A percentile compares a stretch with the other conserved stretches of the same genome.
phyloP scores from a whole-genome alignment of 805 yeast species.

The Torulaspora franciscae region DNA sequence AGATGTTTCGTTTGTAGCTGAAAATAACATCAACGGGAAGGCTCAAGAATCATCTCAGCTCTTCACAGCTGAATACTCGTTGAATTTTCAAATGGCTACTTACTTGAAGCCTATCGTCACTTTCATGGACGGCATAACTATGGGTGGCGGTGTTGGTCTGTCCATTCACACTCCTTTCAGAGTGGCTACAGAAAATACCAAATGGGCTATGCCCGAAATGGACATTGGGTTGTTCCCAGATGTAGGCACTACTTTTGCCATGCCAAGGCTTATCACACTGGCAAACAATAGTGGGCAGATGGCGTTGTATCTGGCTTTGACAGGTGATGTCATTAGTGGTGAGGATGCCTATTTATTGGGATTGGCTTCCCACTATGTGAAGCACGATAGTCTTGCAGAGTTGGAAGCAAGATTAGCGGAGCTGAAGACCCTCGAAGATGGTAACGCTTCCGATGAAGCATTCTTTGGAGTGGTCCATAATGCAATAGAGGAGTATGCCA shows the following conservation, averaged over 20 bases:
- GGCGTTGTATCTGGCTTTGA: slow-evolving; percentile 80
- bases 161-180: slow-evolving; percentile 89
- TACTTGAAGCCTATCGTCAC: slow-evolving; percentile 84
- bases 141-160: slow-evolving; percentile 98
- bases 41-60: slow-evolving; percentile 51
- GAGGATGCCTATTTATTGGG: slow-evolving; percentile 79
- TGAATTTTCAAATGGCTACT: slow-evolving; percentile 76
- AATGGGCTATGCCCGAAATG: slow-evolving; percentile 97
- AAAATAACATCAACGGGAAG: slow-evolving; percentile 46
- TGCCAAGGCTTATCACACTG: slow-evolving; percentile 55
- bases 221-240: slow-evolving; percentile 95
- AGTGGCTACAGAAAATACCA: slow-evolving; percentile 84
- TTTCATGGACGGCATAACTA: slow-evolving; percentile 83
- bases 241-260: slow-evolving; percentile 88
- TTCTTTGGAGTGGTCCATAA: slow-evolving; percentile 50
- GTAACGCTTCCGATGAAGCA: slow-evolving; percentile 29
- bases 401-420: slow-evolving; percentile 62
- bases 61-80: slow-evolving; percentile 74
- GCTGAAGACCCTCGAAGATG: slow-evolving; percentile 38
- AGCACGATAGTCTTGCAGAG: slow-evolving; percentile 55
- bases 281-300: slow-evolving; percentile 57
- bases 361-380: slow-evolving; percentile 84
- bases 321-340: slow-evolving; percentile 76
- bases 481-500: slow-evolving; percentile 74
- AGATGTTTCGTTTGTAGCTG: slow-evolving; percentile 80